Evolutionary conservation across 257 asterid species (phyloP), one percentile per base, ranked within the genome.

Genomic region (Salvia hispanica): DNA sequence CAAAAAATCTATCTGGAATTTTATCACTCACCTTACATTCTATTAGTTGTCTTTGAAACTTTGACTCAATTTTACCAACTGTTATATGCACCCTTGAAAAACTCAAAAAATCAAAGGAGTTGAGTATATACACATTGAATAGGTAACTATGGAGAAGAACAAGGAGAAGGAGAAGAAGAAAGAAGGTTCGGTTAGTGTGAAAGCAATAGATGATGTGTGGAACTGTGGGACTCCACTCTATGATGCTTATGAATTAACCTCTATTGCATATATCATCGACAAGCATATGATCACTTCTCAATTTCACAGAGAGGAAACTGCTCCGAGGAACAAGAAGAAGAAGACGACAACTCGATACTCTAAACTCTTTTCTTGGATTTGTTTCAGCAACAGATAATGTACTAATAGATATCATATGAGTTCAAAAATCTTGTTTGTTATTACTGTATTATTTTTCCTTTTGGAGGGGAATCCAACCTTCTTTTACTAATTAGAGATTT

Each of bases 141-240:
- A 13, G 37, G 39, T 48, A 69, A 43, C 48, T 6, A 80, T 71
- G 74, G 71, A 56, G 64, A 66, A 40, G 57, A 61, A 18, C 1
- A 18, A 18, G 21, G 21, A 18, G 21, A 18, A 18, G 21, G 21
- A 18, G 21, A 18, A 72, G 62, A 45, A 55, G 54, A 66, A 58
- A 25, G 66, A 52, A 12, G 69, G 2, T 31, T n/a, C 7, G 10
- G 68, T 50, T 6, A 15, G 55, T 18, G 3, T 3, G 46, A 15
- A 7, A 31, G 70, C 7, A 56, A 42, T 18, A 31, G 52, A 47
- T 45, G 66, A 31, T 37, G 28, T 21, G 56, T 85, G 88, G 88
- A 75, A 83, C 12, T 85, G 89, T 58, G 92, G 92, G 70, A 85
- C 87, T 72, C 75, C 81, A 4, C 76, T 83, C 6, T 81, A 85